These are phyloP conservation scores for Pneumocystis carinii DNA, from an alignment of 1,139 yeast species.

Conservation along the genomic window DNA sequence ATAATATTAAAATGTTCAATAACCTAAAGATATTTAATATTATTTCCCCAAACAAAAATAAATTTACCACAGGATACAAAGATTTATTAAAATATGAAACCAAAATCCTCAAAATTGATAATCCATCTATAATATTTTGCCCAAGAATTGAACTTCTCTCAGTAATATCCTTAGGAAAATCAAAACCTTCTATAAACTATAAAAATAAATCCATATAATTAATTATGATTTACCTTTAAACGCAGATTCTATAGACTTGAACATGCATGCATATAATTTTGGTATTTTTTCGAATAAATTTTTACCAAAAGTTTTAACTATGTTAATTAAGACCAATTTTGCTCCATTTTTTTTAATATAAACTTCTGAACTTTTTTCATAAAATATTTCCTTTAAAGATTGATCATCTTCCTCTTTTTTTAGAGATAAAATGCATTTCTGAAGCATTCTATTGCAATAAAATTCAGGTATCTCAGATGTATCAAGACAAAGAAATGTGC, in stretches of 20 bases:
- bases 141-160: constrained; percentile 42
- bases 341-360: constrained; percentile 75
- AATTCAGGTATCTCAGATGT: constrained; percentile 94
- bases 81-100: constrained; percentile 44
- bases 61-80: constrained; percentile 30
- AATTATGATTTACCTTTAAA: constrained; percentile 15
- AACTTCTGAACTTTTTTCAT: constrained; percentile 57
- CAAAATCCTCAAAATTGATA: constrained; percentile 67
- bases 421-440: constrained; percentile 50
- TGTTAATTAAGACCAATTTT: constrained; percentile 46
- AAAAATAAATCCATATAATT: not conserved
- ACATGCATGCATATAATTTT: constrained; percentile 49
- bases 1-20: constrained; percentile 35
- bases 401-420: constrained; percentile 67
- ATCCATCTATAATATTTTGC: constrained; percentile 70
- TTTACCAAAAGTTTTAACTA: constrained; percentile 34
- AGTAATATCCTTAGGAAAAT: constrained; percentile 27
- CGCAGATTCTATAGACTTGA: constrained; percentile 42
- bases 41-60: not conserved
- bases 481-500: constrained; percentile 90
- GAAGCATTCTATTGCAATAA: constrained; percentile 44
- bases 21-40: constrained; percentile 21
- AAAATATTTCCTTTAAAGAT: constrained; percentile 48
- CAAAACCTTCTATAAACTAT: constrained; percentile 15
- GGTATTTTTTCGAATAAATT: constrained; percentile 49